Percentiles rank a stretch among this genome's conserved stretches.
phyloP scores from a whole-genome alignment of 2,329 filamentous ascomycete genomes.

The Penicillium sp. region DNA sequence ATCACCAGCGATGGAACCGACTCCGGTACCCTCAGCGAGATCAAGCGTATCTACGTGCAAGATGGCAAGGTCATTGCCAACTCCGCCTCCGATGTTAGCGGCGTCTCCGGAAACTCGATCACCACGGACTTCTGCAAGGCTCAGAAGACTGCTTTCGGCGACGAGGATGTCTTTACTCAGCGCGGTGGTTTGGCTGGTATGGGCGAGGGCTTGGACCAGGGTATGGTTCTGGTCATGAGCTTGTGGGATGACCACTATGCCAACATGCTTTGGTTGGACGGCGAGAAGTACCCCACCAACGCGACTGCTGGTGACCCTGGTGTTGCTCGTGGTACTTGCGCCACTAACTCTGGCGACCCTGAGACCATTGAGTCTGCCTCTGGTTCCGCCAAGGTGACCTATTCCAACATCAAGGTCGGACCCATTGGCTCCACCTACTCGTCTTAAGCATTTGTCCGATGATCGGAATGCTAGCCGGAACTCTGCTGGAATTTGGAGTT shows the following conservation, averaged over 20 bases:
- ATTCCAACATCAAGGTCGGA: conserved; percentile 63
- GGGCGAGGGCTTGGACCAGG: conserved; percentile 55
- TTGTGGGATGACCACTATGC: conserved; percentile 66
- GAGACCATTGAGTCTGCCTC: conserved; percentile 49
- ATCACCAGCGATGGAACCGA: conserved; percentile 53
- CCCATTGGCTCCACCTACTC: conserved; percentile 56
- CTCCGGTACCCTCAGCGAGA: conserved; percentile 58
- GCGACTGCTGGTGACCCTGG: conserved; percentile 48
- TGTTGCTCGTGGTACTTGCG: conserved; percentile 57
- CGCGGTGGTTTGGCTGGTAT: conserved; percentile 60
- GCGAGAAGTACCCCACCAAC: conserved; percentile 56
- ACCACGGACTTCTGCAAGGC: conserved; percentile 59
- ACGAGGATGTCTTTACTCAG: conserved; percentile 54
- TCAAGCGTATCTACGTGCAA: conserved; percentile 68
- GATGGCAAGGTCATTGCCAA: conserved; percentile 61
- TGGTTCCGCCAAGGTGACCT: conserved; percentile 55
- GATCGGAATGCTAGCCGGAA: background rate
- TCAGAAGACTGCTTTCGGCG: conserved; percentile 59
- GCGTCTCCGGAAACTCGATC: conserved; percentile 56
- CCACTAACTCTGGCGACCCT: conserved; percentile 55
- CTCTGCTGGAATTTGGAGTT: background rate
- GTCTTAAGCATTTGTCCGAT: conserved; percentile 11
- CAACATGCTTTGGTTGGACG: conserved; percentile 76
- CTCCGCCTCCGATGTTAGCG: conserved; percentile 48
- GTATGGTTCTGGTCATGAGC: conserved; percentile 65